Percentiles rank a stretch among this genome's conserved stretches.
Evolutionary conservation across 2,329 filamentous ascomycete genomes (phyloP).

Genomic region (Neopestalotiopsis sp.): DNA sequence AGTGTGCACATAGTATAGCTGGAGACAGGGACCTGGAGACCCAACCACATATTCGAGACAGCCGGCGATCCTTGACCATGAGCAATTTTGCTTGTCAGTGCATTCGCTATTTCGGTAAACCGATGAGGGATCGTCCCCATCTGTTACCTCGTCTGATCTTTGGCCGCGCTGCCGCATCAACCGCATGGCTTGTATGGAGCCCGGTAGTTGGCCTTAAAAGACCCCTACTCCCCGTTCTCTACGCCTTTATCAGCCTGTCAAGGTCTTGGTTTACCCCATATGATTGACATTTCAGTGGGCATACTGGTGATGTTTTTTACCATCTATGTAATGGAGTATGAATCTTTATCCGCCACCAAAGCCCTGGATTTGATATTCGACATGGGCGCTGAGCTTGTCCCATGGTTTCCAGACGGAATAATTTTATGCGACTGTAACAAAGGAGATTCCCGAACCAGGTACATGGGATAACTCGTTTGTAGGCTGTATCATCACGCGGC

Average conservation of each 20-base stretch:
- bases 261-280: background rate
- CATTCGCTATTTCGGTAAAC: background rate
- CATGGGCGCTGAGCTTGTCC: background rate
- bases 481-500: background rate
- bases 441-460: background rate
- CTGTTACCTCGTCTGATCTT: background rate
- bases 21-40: background rate
- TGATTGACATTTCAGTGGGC: background rate
- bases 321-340: background rate
- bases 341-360: background rate
- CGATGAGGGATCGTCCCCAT: background rate
- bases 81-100: background rate
- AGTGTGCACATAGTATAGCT: background rate
- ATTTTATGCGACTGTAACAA: background rate
- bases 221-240: background rate
- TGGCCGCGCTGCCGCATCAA: background rate
- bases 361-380: too few species aligned
- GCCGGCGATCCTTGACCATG: background rate
- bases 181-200: background rate
- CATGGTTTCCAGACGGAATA: background rate
- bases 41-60: conserved; percentile 8
- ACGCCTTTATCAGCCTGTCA: background rate
- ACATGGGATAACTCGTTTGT: background rate
- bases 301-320: background rate
- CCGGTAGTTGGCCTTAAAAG: background rate